These are phyloP conservation scores for Jatropha multifida DNA, from an alignment of 441 rosid species.

Conservation along the genomic window DNA sequence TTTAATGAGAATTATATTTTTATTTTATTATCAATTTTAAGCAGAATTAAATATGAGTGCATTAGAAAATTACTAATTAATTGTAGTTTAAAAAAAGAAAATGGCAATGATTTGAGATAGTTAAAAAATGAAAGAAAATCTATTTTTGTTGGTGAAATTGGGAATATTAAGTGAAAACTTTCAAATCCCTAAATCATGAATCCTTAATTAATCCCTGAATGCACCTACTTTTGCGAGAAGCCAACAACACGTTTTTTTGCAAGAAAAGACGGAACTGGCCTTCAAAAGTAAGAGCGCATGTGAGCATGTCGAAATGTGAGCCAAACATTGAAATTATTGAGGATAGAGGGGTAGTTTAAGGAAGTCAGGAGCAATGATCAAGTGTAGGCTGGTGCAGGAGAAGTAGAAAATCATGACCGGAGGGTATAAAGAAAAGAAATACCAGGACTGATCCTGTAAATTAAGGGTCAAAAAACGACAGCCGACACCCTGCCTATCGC, in stretches of 20 bases:
- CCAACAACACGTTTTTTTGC: neutral
- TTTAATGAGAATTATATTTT: too few species aligned
- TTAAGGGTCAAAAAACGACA: neutral
- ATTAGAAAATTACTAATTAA: too few species aligned
- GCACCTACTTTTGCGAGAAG: constrained; percentile 11
- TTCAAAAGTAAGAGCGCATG: constrained; percentile 5
- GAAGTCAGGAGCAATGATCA: neutral
- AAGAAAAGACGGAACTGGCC: constrained; percentile 30
- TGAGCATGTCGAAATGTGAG: neutral
- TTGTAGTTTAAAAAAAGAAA: too few species aligned
- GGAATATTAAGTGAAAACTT: too few species aligned
- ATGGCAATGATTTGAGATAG: too few species aligned
- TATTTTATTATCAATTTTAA: too few species aligned
- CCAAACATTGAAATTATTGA: neutral
- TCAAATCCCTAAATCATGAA: too few species aligned
- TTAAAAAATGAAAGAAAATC: too few species aligned
- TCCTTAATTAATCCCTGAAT: neutral
- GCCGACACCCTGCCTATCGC: neutral
- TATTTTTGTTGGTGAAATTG: too few species aligned
- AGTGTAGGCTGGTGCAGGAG: constrained; percentile 4
- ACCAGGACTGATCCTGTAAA: neutral
- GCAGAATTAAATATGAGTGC: too few species aligned
- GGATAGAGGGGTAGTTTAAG: constrained; percentile 17
- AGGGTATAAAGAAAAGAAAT: neutral
- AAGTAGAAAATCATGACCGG: too few species aligned